These are phyloP conservation scores for Chaetomiaceae sp. DNA, from an alignment of 2,329 filamentous ascomycete species.

Conservation along the genomic window DNA sequence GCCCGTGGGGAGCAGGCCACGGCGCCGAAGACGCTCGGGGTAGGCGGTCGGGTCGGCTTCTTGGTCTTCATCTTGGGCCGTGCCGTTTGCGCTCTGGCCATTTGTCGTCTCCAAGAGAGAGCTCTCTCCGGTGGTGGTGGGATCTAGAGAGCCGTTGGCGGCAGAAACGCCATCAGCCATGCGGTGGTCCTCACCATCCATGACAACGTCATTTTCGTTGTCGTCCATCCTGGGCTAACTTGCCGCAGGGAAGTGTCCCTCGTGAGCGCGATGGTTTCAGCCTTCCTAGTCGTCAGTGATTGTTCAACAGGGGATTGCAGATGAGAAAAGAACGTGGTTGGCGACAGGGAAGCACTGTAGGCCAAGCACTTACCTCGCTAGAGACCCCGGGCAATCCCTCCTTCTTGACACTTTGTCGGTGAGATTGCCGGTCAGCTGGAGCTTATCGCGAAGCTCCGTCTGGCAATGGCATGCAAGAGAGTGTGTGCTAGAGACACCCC, in stretches of 20 bases:
- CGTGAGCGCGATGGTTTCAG: background rate
- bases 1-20: constrained; percentile 61
- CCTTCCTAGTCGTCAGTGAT: too few relatives aligned
- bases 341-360: too few relatives aligned
- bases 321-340: background rate
- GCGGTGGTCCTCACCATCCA: constrained; percentile 42
- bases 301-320: too few relatives aligned
- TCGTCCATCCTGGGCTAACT: constrained; percentile 23
- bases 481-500: background rate
- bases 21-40: constrained; percentile 35
- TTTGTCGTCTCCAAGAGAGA: constrained; percentile 21
- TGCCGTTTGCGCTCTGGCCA: constrained; percentile 26
- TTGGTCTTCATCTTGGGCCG: constrained; percentile 36
- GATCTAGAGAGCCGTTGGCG: constrained; percentile 36
- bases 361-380: background rate
- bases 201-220: constrained; percentile 29
- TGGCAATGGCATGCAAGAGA: background rate
- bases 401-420: background rate
- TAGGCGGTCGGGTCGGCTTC: constrained; percentile 30
- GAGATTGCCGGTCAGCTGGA: background rate
- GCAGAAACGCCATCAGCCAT: constrained; percentile 37
- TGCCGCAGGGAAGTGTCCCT: background rate
- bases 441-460: background rate
- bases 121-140: constrained; percentile 30
- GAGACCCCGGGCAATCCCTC: background rate